Percentiles rank a stretch among this genome's conserved stretches.
These are phyloP conservation scores for Aegilops umbellulata DNA, from an alignment of 176 grass and related monocot species.

Conservation along the genomic window DNA sequence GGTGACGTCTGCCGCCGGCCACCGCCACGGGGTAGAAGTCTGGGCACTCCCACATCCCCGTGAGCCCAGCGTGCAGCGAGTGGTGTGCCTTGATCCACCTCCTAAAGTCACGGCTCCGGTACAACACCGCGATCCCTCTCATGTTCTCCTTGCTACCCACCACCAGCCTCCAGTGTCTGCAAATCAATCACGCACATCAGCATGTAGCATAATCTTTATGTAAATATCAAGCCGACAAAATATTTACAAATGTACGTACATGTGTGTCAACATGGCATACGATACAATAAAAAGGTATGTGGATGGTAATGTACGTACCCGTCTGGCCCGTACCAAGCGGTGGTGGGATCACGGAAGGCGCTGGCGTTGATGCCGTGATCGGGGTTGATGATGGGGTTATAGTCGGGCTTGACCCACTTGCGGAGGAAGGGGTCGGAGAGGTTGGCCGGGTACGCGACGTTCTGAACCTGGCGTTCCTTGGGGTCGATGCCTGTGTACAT, in stretches of 20 bases:
- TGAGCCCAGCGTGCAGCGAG: conserved; percentile 46
- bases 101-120: conserved; percentile 68
- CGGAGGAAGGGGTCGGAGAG: conserved; percentile 64
- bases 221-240: neutral
- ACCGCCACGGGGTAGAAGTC: conserved; percentile 79
- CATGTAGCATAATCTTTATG: neutral
- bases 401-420: conserved; percentile 66
- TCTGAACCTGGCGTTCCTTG: conserved; percentile 51
- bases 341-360: conserved; percentile 73
- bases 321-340: conserved; percentile 60
- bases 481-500: conserved; percentile 74
- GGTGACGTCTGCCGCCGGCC: conserved; percentile 37
- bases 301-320: neutral
- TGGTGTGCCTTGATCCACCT: conserved; percentile 45
- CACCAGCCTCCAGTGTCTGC: conserved; percentile 41
- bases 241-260: neutral
- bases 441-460: conserved; percentile 66
- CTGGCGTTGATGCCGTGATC: conserved; percentile 44
- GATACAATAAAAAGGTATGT: neutral
- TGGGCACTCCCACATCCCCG: conserved; percentile 95
- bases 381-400: conserved; percentile 64
- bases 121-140: conserved; percentile 54
- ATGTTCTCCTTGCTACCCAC: conserved; percentile 54
- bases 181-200: neutral
- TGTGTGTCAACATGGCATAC: neutral